Percentiles rank a stretch among this genome's conserved stretches.
Conservation (phyloP, 2,329 filamentous ascomycete species). For the Fusarium coicis region DNA sequence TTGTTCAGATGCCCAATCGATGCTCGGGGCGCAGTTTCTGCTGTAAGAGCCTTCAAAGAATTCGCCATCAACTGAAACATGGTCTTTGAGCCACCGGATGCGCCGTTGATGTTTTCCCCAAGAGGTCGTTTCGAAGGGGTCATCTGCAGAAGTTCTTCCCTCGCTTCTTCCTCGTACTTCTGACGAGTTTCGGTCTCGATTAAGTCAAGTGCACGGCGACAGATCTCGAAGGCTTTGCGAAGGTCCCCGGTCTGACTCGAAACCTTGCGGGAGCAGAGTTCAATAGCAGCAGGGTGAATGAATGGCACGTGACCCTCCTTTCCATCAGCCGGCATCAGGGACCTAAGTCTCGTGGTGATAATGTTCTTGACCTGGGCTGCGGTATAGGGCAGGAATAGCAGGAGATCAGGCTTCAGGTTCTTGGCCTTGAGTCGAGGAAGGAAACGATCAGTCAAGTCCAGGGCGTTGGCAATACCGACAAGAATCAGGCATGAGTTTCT, state of each 20-base stretch:
- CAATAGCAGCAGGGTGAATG: slow-evolving; percentile 91
- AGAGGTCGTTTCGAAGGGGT: slow-evolving; percentile 81
- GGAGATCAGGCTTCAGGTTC: slow-evolving; percentile 87
- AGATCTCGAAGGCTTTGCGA: slow-evolving; percentile 94
- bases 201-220: slow-evolving; percentile 87
- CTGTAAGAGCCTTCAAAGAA: slow-evolving; percentile 72
- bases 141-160: slow-evolving; percentile 66
- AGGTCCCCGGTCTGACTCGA: slow-evolving; percentile 93
- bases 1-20: slow-evolving; percentile 92
- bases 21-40: slow-evolving; percentile 85
- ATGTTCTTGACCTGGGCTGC: slow-evolving; percentile 88
- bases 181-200: slow-evolving; percentile 85
- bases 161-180: slow-evolving; percentile 73
- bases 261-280: slow-evolving; percentile 94
- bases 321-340: slow-evolving; percentile 68
- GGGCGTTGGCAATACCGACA: slow-evolving; percentile 93
- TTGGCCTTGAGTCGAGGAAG: slow-evolving; percentile 92
- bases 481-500: slow-evolving; percentile 82
- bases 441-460: slow-evolving; percentile 95
- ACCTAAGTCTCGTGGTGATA: slow-evolving; percentile 84
- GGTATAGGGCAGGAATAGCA: slow-evolving; percentile 94
- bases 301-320: slow-evolving; percentile 79
- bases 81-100: slow-evolving; percentile 56
- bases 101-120: slow-evolving; percentile 80
- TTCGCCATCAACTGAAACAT: slow-evolving; percentile 60